These are phyloP conservation scores for Selaginella moellendorffii DNA, from an alignment of 75 land plant species.

Conservation along the genomic window DNA sequence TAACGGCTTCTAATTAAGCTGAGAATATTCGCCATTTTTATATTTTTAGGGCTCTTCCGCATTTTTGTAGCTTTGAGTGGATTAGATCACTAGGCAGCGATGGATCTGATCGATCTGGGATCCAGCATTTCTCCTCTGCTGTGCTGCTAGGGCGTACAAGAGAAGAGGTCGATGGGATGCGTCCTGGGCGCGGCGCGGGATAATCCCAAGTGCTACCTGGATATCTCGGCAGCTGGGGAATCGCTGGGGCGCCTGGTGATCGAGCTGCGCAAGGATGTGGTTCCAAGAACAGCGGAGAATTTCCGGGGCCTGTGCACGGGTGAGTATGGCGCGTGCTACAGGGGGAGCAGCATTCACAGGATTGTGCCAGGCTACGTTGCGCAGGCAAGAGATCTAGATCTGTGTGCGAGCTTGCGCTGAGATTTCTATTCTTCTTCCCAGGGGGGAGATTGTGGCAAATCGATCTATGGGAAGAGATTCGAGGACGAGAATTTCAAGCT, in stretches of 20 bases:
- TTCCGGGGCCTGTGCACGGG: slow-evolving; percentile 26
- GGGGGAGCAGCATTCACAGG: slow-evolving; percentile 18
- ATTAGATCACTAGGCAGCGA: too few species aligned
- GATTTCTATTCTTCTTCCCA: too few species aligned
- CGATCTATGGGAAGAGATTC: slow-evolving; percentile 30
- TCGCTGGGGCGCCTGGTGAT: slow-evolving; percentile 20
- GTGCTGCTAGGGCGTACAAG: too few species aligned
- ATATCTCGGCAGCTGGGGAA: slow-evolving; percentile 19
- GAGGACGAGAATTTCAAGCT: too few species aligned
- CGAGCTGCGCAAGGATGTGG: slow-evolving; percentile 25
- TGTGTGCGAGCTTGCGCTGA: too few species aligned
- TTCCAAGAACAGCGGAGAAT: slow-evolving; percentile 27
- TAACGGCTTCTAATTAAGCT: too few species aligned
- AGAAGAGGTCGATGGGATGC: slow-evolving; percentile 13
- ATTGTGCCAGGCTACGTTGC: slow-evolving; percentile 31
- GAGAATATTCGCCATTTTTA: too few species aligned
- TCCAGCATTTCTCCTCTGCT: too few species aligned
- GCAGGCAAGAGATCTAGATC: slow-evolving; percentile 20
- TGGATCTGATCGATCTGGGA: too few species aligned
- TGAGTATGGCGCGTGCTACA: slow-evolving; percentile 19
- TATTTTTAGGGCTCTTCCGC: too few species aligned
- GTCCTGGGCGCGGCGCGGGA: slow-evolving; percentile 1
- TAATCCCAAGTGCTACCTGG: slow-evolving; percentile 25
- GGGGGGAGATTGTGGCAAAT: slow-evolving; percentile 33
- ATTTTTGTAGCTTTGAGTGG: too few species aligned